These are phyloP conservation scores for Rheum nobile DNA, from an alignment of 148 eudicot species.

Conservation along the genomic window DNA sequence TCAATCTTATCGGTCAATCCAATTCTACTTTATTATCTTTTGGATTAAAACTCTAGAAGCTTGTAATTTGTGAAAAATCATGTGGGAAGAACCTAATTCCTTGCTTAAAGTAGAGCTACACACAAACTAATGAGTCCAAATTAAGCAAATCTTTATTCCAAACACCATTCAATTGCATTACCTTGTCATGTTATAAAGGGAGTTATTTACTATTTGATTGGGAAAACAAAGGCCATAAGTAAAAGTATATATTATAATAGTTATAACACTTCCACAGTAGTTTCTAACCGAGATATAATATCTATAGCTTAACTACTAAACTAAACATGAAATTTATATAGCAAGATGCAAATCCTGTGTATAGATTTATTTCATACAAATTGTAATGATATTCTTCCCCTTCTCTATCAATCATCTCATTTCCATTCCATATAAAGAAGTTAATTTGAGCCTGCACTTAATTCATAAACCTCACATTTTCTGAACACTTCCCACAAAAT, in stretches of 20 bases:
- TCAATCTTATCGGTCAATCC: not conserved
- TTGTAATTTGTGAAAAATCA: not conserved
- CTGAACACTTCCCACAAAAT: not conserved
- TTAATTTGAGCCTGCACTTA: not conserved
- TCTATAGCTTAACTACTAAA: no score
- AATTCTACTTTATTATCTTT: not conserved
- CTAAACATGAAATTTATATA: no score
- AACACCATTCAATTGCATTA: not conserved
- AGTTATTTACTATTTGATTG: no score
- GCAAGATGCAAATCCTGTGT: no score
- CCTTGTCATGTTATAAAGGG: not conserved
- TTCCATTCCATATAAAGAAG: not conserved
- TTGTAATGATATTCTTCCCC: no score
- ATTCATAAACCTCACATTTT: not conserved
- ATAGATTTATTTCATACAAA: no score
- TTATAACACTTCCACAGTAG: no score
- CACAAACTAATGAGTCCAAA: not conserved
- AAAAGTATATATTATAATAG: no score
- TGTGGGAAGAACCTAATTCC: not conserved
- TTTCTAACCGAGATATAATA: no score
- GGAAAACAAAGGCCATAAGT: no score
- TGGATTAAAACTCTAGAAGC: not conserved
- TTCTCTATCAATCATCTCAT: no score
- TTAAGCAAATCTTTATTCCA: constrained; percentile 7
- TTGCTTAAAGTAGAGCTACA: not conserved